Base-by-base conservation (phyloP, 2,329 filamentous ascomycete species). In the Samsoniella hepiali region DNA sequence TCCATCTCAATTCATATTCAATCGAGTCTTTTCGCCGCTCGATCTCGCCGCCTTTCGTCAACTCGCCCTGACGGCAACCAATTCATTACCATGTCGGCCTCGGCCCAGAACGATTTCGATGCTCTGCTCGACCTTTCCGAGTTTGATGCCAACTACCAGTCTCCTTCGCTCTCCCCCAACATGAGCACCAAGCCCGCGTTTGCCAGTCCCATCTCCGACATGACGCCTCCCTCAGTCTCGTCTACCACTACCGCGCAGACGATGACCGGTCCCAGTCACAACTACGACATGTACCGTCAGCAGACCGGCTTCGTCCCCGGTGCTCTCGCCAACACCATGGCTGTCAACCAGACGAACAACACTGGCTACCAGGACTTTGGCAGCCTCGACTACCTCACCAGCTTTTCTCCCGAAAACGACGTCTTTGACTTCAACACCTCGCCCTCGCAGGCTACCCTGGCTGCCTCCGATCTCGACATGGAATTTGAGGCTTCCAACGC, bases 201-300 rank as follows among this genome's bases (percentile, higher is more conserved):
- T 68, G 75, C 79, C 51, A 81, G 79, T 68, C 79, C 84, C 8
- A 73, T 82, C 8, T 77, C 83, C 5, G 78, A 81, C 66, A 82
- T 84, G 59, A 77, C 83, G 50, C 82, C 85, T 5, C 82, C 85
- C n/a, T 77, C 81, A 4, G 77, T 79, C 42, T 75, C 88, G 64
- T 75, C 85, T 22, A 76, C 83, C 8, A 78, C 81, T 62, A 76
- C 71, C 32, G 84, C 88, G 66, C 83, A 84, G 38, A 86, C 83
- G 27, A 85, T 93, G 72, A 88, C 87, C 55, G 91, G 88, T 42
- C 94, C 95, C 9, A 97, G 92, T 76, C 93, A 97, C 79, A 91
- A 96, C 77, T 98, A 98, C 81, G 91, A 93, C 72, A 88, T 91
- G 73, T 96, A 97, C 81, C 91, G 92, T 79, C 95, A 99, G 75